These are phyloP conservation scores for Hericium coralloides DNA, from an alignment of 768 basidiomycete genomes.

Conservation along the genomic window DNA sequence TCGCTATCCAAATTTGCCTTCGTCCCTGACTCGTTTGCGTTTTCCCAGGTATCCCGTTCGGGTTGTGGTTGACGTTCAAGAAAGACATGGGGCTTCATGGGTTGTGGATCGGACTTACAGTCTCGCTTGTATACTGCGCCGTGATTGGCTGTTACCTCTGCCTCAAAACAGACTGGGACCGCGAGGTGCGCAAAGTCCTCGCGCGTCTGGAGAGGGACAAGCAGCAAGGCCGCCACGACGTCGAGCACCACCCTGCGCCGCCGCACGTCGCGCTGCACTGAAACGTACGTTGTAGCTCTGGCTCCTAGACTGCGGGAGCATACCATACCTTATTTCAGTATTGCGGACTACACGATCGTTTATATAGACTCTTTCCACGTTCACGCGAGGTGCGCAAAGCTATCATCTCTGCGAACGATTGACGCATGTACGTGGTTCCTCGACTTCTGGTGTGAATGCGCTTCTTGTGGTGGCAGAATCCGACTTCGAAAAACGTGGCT, in stretches of 20 bases:
- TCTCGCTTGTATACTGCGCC: constrained; percentile 52
- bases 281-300: background rate
- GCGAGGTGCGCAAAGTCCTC: constrained; percentile 55
- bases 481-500: too few species aligned
- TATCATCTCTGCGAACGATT: too few species aligned
- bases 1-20: background rate
- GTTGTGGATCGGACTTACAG: constrained; percentile 78
- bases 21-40: background rate
- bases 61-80: constrained; percentile 68
- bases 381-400: too few species aligned
- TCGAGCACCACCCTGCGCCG: background rate
- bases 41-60: constrained; percentile 62
- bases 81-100: constrained; percentile 52
- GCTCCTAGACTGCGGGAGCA: too few species aligned
- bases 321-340: too few species aligned
- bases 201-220: constrained; percentile 32
- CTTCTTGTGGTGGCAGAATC: too few species aligned
- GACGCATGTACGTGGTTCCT: background rate
- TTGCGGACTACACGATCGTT: too few species aligned
- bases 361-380: too few species aligned
- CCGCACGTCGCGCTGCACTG: background rate
- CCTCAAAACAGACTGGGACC: constrained; percentile 57
- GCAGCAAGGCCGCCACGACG: background rate
- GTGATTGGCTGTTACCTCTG: constrained; percentile 44
- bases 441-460: background rate